Evolutionary conservation across 108 stramenopile genomes (phyloP), one percentile per base, ranked within the genome.

Genomic region (Schizochytrium sp.): DNA sequence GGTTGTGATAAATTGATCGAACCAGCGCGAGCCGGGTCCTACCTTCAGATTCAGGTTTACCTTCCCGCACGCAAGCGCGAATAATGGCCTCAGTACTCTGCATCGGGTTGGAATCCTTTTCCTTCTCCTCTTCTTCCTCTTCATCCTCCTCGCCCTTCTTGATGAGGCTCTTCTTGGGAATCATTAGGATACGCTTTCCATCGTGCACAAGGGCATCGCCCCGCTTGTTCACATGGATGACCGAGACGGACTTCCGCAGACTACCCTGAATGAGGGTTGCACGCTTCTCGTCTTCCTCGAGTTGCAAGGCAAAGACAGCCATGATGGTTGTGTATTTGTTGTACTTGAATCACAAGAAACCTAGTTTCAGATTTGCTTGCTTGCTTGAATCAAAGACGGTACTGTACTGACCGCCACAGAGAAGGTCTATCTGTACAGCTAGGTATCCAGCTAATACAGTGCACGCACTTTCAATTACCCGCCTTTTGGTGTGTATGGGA

Each of bases 151-250:
- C 88, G 61, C 13, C 38, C 47, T 87, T 61, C 57, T 41, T 47
- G 49, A 53, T 38, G 49, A 83, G 49, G 76, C 76, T 53, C 47
- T 83, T 83, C 47, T 47, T 53, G 8, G 76, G 92, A 91, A 94
- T 92, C 95, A 10, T 90, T 13, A 83, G 47, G 53, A 83, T 83
- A 40, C 76, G 76, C 46, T 90, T 91, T 7, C 95, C 88, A 56
- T 93, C 91, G 44, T 49, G 47, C 41, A 94, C 94, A 10, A 92
- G 72, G 89, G 95, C 94, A 49, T 88, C 88, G 13, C 92, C 93
- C 5, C 88, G 61, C 90, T 96, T 97, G 89, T 56, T 88, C 61
- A 88, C 83, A 3, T 94, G 61, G 88, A 97, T 19, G 91, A 59
- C 47, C 90, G 57, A 90, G 92, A 95, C 72, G 95, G 93, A 10